Evolutionary conservation across 2,329 filamentous ascomycete species (phyloP).

Genomic region (Nemania serpens): DNA sequence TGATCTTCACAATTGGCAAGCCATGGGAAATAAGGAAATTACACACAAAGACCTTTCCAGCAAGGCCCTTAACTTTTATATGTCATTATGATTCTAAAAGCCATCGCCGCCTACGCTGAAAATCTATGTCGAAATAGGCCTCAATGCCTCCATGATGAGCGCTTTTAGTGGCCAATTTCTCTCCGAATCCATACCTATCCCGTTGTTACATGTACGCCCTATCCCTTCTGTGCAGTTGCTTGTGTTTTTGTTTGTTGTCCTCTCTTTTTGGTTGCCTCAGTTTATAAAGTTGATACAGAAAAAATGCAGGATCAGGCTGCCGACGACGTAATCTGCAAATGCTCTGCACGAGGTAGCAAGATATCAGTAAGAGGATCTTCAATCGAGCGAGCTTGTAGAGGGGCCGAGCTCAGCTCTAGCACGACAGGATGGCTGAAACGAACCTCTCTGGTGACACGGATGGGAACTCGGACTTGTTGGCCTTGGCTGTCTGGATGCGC

Average conservation of each 20-base stretch:
- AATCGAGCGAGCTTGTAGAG: not conserved
- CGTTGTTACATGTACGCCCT: conserved; percentile 13
- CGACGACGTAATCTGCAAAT: conserved; percentile 95
- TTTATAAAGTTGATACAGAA: conserved; percentile 99
- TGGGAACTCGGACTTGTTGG: conserved; percentile 79
- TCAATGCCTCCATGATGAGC: not conserved
- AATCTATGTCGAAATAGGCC: conserved; percentile 5
- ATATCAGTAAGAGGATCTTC: not conserved
- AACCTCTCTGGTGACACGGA: conserved; percentile 81
- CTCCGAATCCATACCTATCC: not conserved
- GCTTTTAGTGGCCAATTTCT: not conserved
- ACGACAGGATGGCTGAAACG: conserved; percentile 26
- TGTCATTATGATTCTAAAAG: conserved; percentile 17
- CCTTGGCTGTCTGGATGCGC: conserved; percentile 87
- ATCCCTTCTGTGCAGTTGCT: conserved; percentile 18
- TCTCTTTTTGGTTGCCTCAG: conserved; percentile 53
- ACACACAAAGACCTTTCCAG: conserved; percentile 1
- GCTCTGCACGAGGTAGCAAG: conserved; percentile 59
- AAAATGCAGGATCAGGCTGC: conserved; percentile 94
- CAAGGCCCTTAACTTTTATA: not conserved
- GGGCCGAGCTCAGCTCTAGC: not conserved
- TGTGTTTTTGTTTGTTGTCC: not conserved
- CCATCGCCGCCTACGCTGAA: conserved; percentile 23
- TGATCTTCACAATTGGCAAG: too few species aligned
- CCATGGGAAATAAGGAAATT: too few species aligned